Base-by-base conservation (phyloP, 148 eudicot genomes). In the Pharnaceum exiguum region DNA sequence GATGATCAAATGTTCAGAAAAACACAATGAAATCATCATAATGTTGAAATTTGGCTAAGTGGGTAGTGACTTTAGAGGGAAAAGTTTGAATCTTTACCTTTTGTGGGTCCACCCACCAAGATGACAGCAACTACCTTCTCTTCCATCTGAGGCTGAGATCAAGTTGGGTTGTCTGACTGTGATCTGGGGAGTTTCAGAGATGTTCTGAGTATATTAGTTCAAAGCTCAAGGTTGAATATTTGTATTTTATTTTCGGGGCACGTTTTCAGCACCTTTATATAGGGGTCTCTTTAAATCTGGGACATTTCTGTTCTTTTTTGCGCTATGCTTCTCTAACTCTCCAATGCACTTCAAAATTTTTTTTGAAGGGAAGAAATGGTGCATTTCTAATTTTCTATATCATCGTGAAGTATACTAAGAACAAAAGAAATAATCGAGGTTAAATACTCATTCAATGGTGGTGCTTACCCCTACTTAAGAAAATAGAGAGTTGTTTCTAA, bases 71-170 rank as follows among this genome's bases (percentile, higher is more conserved):
- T 52, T 57, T 28, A 19, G 12, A 10, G 31, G 17, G 37, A 25
- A 23, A 57, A 52, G 39, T 32, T 35, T 68, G 25, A 24, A 59
- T 51, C 15, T 68, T 60, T 67, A 90, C 97, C 97, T 87, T 82
- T 76, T 36, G 90, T 82, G 42, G 95, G 97, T 13, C 97, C 95
- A 57, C 95, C 97, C 15, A 90, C 89, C 79, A 87, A 76, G 73
- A 87, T 87, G 59, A 84, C 95, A 36, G 97, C 95, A 7, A 87
- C 95, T 33, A 76, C 91, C 69, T 82, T 90, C 60, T 82, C 93
- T 44, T 80, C 85, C 51, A 79, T 71, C n/a, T 3, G 42, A 6
- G n/a, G n/a, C n/a, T n/a, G n/a, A 29, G 57, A 51, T 62, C 38
- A 12, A 21, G 25, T 33, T n/a, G n/a, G n/a, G 46, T 50, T 11